A percentile compares a stretch with the other conserved stretches of the same genome.
phyloP scores from a whole-genome alignment of 2,329 filamentous ascomycete genomes.

The Neofusicoccum parvum region DNA sequence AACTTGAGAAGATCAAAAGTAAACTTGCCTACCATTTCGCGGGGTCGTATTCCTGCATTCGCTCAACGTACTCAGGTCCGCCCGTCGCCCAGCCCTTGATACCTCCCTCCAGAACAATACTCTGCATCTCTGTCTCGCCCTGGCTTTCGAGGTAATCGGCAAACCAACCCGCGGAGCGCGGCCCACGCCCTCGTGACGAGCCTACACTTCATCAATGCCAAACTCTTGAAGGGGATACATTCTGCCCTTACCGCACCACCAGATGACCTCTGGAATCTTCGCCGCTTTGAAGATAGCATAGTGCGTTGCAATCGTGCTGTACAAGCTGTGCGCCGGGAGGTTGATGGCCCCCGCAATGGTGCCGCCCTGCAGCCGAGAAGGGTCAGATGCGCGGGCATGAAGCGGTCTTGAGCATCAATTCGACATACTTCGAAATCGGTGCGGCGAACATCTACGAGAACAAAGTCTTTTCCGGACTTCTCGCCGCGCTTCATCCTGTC shows the following conservation, averaged over 20 bases:
- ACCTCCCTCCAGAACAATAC: conserved; percentile 53
- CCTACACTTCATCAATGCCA: conserved; percentile 38
- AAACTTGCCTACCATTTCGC: not conserved
- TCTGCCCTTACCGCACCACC: conserved; percentile 57
- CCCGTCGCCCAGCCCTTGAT: conserved; percentile 58
- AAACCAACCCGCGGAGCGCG: conserved; percentile 59
- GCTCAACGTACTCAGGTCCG: conserved; percentile 50
- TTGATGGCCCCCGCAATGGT: conserved; percentile 63
- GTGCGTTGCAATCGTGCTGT: conserved; percentile 52
- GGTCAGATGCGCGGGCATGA: conserved; percentile 10
- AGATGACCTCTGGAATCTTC: conserved; percentile 53
- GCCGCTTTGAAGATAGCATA: conserved; percentile 56
- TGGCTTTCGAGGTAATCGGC: conserved; percentile 52
- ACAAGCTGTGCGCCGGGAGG: conserved; percentile 58
- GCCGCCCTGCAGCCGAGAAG: conserved; percentile 52
- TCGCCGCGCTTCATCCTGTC: conserved; percentile 17
- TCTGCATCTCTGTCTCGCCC: conserved; percentile 47
- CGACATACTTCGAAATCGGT: conserved; percentile 52
- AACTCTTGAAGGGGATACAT: conserved; percentile 32
- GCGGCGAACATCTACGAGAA: conserved; percentile 54
- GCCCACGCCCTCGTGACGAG: conserved; percentile 58
- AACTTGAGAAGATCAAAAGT: no score
- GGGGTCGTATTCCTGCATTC: conserved; percentile 54
- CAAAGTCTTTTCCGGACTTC: conserved; percentile 19
- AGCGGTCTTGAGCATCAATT: not conserved